Conservation (phyloP, 495 filamentous ascomycete genomes). For the Podospora appendiculata region DNA sequence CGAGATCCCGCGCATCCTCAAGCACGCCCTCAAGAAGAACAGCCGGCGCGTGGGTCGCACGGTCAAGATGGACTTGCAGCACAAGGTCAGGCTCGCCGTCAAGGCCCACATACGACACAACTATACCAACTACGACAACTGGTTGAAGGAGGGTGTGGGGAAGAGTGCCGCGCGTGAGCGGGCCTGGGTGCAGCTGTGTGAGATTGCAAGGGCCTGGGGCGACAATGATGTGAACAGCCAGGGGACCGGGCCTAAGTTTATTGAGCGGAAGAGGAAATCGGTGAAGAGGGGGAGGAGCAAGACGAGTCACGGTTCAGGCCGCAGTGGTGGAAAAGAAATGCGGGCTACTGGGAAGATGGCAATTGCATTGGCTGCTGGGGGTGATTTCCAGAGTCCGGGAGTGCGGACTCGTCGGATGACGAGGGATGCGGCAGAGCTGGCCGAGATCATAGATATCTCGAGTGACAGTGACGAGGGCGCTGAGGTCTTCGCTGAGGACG, state of each 20-base stretch:
- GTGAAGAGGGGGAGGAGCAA: not conserved
- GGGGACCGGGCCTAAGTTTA: not conserved
- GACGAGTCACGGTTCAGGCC: not conserved
- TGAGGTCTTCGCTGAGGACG: constrained; percentile 1
- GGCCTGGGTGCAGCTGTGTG: constrained; percentile 10
- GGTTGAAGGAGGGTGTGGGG: constrained; percentile 9
- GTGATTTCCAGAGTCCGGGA: no score
- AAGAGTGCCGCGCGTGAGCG: constrained; percentile 12
- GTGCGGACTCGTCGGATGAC: not conserved
- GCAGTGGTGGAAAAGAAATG: no score
- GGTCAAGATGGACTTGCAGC: constrained; percentile 11
- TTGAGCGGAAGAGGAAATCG: not conserved
- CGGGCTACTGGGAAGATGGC: no score
- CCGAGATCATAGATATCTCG: not conserved
- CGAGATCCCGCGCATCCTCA: constrained; percentile 12
- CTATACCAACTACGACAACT: constrained; percentile 29
- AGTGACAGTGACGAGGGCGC: not conserved
- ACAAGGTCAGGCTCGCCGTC: constrained; percentile 27
- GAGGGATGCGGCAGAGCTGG: not conserved
- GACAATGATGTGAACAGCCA: not conserved
- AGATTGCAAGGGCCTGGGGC: constrained; percentile 15
- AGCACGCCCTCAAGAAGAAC: constrained; percentile 22
- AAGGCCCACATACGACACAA: constrained; percentile 30
- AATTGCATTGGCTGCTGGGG: no score
- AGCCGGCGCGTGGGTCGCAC: constrained; percentile 30